Base-by-base conservation (phyloP, 768 basidiomycete species). In the Mycena alexandri region DNA sequence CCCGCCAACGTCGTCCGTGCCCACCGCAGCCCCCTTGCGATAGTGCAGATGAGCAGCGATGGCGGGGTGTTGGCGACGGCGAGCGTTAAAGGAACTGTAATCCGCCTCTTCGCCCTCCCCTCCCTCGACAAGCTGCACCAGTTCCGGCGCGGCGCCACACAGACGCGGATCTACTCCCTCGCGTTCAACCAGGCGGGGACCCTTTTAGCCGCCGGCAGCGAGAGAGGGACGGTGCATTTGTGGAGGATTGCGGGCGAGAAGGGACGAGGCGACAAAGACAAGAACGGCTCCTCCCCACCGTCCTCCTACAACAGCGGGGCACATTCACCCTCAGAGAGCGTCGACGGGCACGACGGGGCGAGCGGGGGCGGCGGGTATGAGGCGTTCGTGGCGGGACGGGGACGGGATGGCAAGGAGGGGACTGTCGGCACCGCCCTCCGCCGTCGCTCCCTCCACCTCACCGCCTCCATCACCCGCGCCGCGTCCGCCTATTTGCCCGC, bases 1-100 rank as follows among this genome's bases (percentile, higher is more conserved):
- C 94, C 96, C 33, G 89, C 94, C 48, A 99, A 99, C 82, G 95
- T 97, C 73, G 93, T 99, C 64, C 96, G 95, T 75, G 98, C 98
- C 19, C 98, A 99, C 82, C 98, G 98, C 79, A 80, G 95, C 1
- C 94, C 97, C 6, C 90, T 99, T 68, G 93, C 96, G 10, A 90
- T 89, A 73, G 85, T 99, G 52, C 84, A 93, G 8, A 87, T 99
- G 79, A 97, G 96, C 79, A 86, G 89, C 3, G 85, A 91, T 0
- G 97, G 97, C 14, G 93, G 93, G 0, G 84, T 98, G 61, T 90
- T 99, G 46, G 98, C 97, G 22, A 96, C 97, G 8, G 91, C 95
- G 16, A 71, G 69, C 22, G 65, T 54, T 38, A 71, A 71, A 42
- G 98, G 98, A 16, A 99, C 98, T 8, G 95, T 99, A 69, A 97